phyloP scores from a whole-genome alignment of 306 rosid genomes.

The Vachellia collinsii region DNA sequence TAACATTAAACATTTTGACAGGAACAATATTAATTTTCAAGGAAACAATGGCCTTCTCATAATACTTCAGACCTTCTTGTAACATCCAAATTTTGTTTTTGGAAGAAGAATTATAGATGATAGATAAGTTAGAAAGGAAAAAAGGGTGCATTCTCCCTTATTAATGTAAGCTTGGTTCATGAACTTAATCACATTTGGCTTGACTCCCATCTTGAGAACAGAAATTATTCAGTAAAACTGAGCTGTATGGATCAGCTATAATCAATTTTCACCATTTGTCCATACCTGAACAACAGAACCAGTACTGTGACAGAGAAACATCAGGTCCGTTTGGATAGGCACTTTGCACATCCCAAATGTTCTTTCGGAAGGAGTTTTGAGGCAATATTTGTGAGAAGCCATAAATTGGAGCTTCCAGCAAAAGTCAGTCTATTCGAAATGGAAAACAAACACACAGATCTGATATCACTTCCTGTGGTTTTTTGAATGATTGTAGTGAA shows the following conservation, averaged over 20 bases:
- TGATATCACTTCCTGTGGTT: not conserved
- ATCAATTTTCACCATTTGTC: not conserved
- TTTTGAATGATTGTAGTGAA: not conserved
- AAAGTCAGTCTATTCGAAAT: not conserved
- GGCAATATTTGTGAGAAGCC: not conserved
- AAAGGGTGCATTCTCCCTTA: not conserved
- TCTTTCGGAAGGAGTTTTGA: not conserved
- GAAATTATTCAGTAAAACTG: conserved; percentile 6
- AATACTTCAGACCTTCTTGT: not conserved
- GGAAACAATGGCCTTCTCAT: not conserved
- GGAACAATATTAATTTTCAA: not conserved
- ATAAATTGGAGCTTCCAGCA: not conserved
- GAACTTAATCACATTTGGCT: not conserved
- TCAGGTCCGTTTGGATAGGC: not conserved
- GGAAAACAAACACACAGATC: not conserved
- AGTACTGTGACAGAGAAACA: not conserved
- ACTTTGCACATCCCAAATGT: not conserved
- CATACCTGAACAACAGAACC: not conserved
- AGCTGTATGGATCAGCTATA: not conserved
- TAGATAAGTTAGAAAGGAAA: not conserved
- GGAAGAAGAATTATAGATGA: not conserved
- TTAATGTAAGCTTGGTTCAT: not conserved
- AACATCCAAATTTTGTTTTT: not conserved
- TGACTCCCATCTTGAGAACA: not conserved
- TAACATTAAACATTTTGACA: not conserved